Evolutionary conservation across 495 filamentous ascomycete species (phyloP).

Genomic region (Trichoderma orchidacearum): DNA sequence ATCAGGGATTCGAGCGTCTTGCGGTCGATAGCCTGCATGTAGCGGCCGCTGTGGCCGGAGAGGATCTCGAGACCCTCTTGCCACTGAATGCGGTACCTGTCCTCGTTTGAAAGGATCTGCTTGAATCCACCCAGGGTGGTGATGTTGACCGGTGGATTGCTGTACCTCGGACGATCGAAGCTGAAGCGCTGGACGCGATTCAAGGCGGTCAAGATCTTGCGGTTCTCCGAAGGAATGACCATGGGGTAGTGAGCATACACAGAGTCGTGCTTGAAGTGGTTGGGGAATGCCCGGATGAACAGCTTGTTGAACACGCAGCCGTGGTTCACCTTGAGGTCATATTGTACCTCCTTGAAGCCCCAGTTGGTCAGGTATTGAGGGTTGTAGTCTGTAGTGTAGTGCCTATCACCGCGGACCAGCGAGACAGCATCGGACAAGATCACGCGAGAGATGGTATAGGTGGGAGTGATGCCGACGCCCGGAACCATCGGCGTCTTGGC

Average conservation of each 20-base stretch:
- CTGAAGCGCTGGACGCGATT: slow-evolving; percentile 57
- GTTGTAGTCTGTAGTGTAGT: slow-evolving; percentile 66
- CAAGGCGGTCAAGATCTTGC: slow-evolving; percentile 59
- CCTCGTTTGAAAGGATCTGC: slow-evolving; percentile 43
- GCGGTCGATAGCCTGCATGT: slow-evolving; percentile 27
- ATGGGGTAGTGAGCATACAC: slow-evolving; percentile 85
- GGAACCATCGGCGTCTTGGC: slow-evolving; percentile 60
- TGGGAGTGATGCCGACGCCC: slow-evolving; percentile 68
- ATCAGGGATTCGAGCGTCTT: slow-evolving; percentile 47
- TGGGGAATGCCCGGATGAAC: slow-evolving; percentile 64
- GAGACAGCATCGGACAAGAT: slow-evolving; percentile 78
- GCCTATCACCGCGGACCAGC: slow-evolving; percentile 75
- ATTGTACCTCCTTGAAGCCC: slow-evolving; percentile 40
- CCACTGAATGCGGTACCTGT: slow-evolving; percentile 55
- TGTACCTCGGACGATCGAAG: slow-evolving; percentile 47
- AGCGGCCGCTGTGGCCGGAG: slow-evolving; percentile 29
- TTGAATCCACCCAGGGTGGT: slow-evolving; percentile 48
- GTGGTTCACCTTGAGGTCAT: slow-evolving; percentile 49
- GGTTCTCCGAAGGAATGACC: slow-evolving; percentile 56
- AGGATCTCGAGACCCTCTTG: slow-evolving; percentile 39
- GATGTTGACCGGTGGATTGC: slow-evolving; percentile 38
- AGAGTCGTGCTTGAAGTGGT: slow-evolving; percentile 64
- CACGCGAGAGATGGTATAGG: slow-evolving; percentile 70
- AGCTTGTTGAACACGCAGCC: slow-evolving; percentile 82
- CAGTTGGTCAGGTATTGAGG: slow-evolving; percentile 71